A percentile compares a stretch with the other conserved stretches of the same genome.
Conservation (phyloP, 257 asterid genomes). For the Nicotiana paniculata region DNA sequence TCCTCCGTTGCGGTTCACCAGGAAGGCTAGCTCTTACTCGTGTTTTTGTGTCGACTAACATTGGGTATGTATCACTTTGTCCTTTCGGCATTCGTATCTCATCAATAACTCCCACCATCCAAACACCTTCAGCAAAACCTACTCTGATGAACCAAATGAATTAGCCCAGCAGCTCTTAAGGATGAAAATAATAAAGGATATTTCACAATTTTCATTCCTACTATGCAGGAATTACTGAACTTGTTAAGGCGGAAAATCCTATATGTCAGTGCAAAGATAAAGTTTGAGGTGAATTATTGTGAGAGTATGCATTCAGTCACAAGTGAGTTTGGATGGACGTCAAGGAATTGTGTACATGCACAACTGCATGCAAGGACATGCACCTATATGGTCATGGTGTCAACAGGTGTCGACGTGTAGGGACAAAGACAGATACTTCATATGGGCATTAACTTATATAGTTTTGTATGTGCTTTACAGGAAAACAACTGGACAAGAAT, state of each 20-base stretch:
- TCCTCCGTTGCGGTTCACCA: conserved; percentile 73
- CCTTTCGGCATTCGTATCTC: conserved; percentile 64
- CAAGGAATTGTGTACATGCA: background rate
- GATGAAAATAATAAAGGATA: background rate
- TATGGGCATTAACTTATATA: too few species aligned
- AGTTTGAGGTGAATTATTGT: background rate
- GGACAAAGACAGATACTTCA: background rate
- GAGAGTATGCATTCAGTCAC: background rate
- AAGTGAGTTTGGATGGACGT: background rate
- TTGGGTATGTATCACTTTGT: conserved; percentile 43
- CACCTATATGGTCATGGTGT: background rate
- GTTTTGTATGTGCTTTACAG: background rate
- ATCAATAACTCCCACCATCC: conserved; percentile 90
- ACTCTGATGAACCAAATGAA: conserved; percentile 45
- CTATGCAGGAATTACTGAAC: background rate
- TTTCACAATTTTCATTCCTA: background rate
- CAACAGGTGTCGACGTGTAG: background rate
- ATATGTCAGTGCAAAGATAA: background rate
- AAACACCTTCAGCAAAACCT: conserved; percentile 71
- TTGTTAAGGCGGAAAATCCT: background rate
- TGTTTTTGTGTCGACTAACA: conserved; percentile 79
- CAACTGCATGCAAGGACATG: background rate
- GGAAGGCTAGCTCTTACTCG: conserved; percentile 67
- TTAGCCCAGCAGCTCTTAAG: conserved; percentile 14
- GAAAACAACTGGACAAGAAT: conserved; percentile 2